Conservation (phyloP, 2,329 filamentous ascomycete genomes). For the Chaetomium globosum region DNA sequence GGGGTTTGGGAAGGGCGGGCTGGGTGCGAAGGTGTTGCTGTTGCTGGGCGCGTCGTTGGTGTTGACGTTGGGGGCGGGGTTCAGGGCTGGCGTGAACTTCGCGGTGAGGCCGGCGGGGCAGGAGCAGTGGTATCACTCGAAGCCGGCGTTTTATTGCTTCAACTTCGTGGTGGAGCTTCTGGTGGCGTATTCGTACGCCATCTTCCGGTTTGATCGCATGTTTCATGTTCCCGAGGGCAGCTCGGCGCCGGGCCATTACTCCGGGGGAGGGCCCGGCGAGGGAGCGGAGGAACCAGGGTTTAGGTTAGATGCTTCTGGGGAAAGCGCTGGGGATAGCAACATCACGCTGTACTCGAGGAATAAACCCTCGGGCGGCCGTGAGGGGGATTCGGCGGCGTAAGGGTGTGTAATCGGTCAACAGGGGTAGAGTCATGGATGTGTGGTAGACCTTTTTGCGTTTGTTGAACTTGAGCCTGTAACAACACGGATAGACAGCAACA, state of each 20-base stretch:
- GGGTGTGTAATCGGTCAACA: no score
- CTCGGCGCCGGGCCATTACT: constrained; percentile 57
- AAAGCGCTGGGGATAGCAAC: neutral
- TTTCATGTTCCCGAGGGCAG: constrained; percentile 75
- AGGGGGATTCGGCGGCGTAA: neutral
- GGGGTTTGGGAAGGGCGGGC: constrained; percentile 67
- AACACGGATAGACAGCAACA: neutral
- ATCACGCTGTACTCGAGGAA: neutral
- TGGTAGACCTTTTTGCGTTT: neutral
- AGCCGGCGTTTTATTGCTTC: constrained; percentile 76
- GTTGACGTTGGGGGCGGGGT: constrained; percentile 69
- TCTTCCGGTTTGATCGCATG: constrained; percentile 70
- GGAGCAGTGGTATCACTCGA: constrained; percentile 71
- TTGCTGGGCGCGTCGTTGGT: constrained; percentile 61
- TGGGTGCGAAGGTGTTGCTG: constrained; percentile 66
- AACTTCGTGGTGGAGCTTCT: constrained; percentile 77
- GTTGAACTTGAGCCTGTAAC: neutral
- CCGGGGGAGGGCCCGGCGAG: neutral
- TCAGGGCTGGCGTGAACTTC: constrained; percentile 65
- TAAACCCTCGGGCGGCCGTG: neutral
- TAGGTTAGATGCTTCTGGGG: neutral
- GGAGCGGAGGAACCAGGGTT: neutral
- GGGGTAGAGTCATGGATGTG: neutral
- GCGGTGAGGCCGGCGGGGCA: constrained; percentile 51
- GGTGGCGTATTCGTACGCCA: constrained; percentile 67